Evolutionary conservation across 345 rosid species (phyloP).

Genomic region (Eucalyptus globulus): DNA sequence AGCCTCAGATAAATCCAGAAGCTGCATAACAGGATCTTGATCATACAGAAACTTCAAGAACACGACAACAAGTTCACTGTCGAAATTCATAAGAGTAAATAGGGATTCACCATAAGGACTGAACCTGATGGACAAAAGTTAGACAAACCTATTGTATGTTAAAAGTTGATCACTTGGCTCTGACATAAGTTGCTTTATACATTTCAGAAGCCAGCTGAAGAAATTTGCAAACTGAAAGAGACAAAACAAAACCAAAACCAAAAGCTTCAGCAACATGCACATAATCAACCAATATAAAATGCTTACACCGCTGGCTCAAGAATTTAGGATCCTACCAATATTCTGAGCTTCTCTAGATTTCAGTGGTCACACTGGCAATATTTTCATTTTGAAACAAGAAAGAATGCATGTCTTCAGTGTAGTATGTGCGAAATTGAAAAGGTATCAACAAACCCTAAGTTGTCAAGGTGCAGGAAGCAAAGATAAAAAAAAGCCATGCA

Average conservation of each 20-base stretch:
- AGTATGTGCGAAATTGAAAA: not conserved
- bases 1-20: slow-evolving; percentile 55
- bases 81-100: not conserved
- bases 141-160: slow-evolving; percentile 59
- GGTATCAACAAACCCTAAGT: not conserved
- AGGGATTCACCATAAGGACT: not conserved
- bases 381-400: not conserved
- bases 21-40: slow-evolving; percentile 85
- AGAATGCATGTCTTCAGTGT: not conserved
- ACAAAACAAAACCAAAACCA: too few relatives aligned
- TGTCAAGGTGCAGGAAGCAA: not conserved
- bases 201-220: too few relatives aligned
- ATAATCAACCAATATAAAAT: too few relatives aligned
- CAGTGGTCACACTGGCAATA: not conserved
- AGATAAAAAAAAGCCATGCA: not conserved
- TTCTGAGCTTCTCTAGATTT: not conserved
- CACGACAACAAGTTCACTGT: slow-evolving; percentile 68
- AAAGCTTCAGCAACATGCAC: too few relatives aligned
- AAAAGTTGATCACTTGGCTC: too few relatives aligned
- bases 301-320: not conserved
- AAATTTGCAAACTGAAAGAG: too few relatives aligned
- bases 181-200: too few relatives aligned
- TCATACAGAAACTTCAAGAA: slow-evolving; percentile 35
- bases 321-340: not conserved
- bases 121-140: not conserved